Base-by-base conservation (phyloP, 2,329 filamentous ascomycete species). In the Trichoderma cornu-damae region DNA sequence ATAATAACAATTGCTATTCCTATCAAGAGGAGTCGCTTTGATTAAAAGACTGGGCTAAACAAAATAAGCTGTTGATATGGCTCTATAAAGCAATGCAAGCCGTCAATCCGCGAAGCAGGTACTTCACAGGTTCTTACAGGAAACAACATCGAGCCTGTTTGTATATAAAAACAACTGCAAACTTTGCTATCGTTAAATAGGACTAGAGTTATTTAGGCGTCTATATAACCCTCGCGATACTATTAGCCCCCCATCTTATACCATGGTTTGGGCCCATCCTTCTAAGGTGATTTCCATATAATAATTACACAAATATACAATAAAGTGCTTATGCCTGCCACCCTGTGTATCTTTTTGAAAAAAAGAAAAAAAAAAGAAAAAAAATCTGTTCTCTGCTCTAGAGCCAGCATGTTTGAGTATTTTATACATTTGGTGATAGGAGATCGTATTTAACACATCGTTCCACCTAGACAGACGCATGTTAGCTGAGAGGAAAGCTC, bases 371-470 rank as follows among this genome's bases (percentile, higher is more conserved):
- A n/a, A n/a, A n/a, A n/a, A n/a, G n/a, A n/a, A n/a, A n/a, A 47
- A 46, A n/a, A 26, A 6, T 26, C 22, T 38, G 14, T 16, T 12
- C 11, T 47, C 42, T 46, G 28, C 30, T 54, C 37, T 54, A 43
- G 18, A 38, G 30, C 12, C 5, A 42, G 2, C 26, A 38, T 26
- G 14, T 18, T 26, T 16, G 43, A 42, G 18, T 34, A 42, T 9
- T 66, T 75, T 75, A 96, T 62, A 96, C 85, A 75, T 96, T 96
- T 2, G 91, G 91, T 48, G 90, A 90, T 60, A 96, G 76, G 62
- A 90, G 80, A 72, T 96, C 91, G 64, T 93, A 96, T 70, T 92
- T 94, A 66, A 96, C 92, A 70, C 90, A 96, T 67, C 83, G 81
- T 72, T 96, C 91, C 32, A 93, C 89, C 86, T 89, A 57, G 34